Conservation (phyloP, 805 yeast species). For the Saturnispora halmiae region DNA sequence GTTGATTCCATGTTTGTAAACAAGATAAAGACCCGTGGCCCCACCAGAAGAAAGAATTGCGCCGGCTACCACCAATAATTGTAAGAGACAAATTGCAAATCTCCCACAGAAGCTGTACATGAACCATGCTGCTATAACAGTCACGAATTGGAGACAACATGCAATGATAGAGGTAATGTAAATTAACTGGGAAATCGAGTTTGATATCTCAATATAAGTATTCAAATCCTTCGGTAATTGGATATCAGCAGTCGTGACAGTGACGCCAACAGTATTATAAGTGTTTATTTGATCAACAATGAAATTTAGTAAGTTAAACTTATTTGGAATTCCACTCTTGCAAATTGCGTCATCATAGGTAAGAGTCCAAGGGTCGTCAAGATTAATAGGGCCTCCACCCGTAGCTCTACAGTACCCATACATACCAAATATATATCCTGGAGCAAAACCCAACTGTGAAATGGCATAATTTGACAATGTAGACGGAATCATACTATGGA, state of each 20-base stretch:
- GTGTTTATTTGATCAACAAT: conserved; percentile 12
- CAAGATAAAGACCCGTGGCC: conserved; percentile 48
- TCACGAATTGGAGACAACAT: conserved; percentile 35
- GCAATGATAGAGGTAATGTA: conserved; percentile 46
- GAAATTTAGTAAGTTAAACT: conserved; percentile 42
- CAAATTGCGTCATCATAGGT: conserved; percentile 38
- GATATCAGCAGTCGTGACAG: conserved; percentile 23
- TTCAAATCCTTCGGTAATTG: conserved; percentile 47
- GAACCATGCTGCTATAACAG: conserved; percentile 34
- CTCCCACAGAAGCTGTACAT: conserved; percentile 18
- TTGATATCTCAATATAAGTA: conserved; percentile 36
- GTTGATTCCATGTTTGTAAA: not conserved
- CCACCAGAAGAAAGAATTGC: conserved; percentile 15
- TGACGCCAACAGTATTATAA: conserved; percentile 7
- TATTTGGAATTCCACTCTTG: conserved; percentile 47
- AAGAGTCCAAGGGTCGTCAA: conserved; percentile 20
- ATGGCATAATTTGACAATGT: not conserved
- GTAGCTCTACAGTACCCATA: conserved; percentile 54
- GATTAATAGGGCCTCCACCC: conserved; percentile 9
- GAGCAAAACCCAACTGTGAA: conserved; percentile 32
- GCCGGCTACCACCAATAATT: conserved; percentile 12
- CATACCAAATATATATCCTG: conserved; percentile 45
- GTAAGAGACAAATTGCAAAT: conserved; percentile 23
- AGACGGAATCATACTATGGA: conserved; percentile 11
- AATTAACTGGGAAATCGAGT: conserved; percentile 45